Evolutionary conservation across 2,329 filamentous ascomycete species (phyloP).

Genomic region (Fusarium citri): DNA sequence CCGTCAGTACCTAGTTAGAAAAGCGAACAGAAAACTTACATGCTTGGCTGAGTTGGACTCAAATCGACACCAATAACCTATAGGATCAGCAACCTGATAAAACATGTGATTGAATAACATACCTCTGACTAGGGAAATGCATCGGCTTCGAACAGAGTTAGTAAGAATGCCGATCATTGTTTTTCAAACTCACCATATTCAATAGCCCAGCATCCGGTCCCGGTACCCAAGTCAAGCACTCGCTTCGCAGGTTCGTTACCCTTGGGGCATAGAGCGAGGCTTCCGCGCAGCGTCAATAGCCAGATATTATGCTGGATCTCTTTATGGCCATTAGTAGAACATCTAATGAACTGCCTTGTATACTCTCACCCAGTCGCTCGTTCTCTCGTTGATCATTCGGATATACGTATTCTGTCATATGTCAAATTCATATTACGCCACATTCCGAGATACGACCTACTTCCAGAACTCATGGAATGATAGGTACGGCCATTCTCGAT

Average conservation of each 20-base stretch:
- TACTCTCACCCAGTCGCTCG: neutral
- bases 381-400: neutral
- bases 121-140: constrained; percentile 1
- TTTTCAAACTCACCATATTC: constrained; percentile 1
- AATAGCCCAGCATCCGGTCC: constrained; percentile 27
- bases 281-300: neutral
- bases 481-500: neutral
- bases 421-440: neutral
- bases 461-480: neutral
- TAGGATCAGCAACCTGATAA: neutral
- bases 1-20: neutral
- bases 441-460: rapidly evolving
- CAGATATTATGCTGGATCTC: neutral
- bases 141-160: neutral
- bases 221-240: constrained; percentile 7
- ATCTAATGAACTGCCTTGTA: neutral
- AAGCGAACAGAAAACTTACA: neutral
- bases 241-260: neutral
- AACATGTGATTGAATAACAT: neutral
- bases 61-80: constrained; percentile 24
- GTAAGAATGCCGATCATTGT: rapidly evolving
- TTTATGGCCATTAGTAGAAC: neutral
- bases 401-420: neutral
- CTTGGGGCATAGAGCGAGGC: constrained; percentile 5
- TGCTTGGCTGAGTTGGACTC: constrained; percentile 10